Conservation (phyloP, 192 early-diverging fungal species). For the Mortierella claussenii region DNA sequence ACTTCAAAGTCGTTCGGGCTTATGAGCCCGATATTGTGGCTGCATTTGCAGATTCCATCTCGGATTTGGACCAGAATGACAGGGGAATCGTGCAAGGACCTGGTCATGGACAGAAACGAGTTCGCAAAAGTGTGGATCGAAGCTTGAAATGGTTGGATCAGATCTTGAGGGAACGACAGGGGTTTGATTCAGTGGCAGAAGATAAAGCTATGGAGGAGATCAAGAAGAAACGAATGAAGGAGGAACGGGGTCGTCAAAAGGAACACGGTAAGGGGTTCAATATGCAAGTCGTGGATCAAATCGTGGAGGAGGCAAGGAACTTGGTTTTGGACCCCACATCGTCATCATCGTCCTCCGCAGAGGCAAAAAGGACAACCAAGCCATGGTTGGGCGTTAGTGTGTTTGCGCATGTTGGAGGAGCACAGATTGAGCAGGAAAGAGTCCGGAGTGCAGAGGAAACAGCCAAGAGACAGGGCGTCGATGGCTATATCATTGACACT, state of each 20-base stretch:
- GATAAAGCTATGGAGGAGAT: constrained; percentile 29
- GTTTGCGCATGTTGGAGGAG: constrained; percentile 62
- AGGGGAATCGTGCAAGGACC: neutral
- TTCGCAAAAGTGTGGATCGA: constrained; percentile 59
- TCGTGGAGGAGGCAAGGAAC: neutral
- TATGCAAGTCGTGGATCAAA: neutral
- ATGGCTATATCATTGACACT: constrained; percentile 65
- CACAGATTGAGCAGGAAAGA: constrained; percentile 59
- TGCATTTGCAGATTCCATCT: constrained; percentile 54
- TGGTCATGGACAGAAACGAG: constrained; percentile 53
- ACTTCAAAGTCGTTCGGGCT: constrained; percentile 46
- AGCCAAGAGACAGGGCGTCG: constrained; percentile 56
- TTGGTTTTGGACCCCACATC: neutral
- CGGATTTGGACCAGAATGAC: constrained; percentile 34
- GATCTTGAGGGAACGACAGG: constrained; percentile 32
- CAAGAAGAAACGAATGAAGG: constrained; percentile 34
- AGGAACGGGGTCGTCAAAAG: neutral
- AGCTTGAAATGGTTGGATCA: constrained; percentile 63
- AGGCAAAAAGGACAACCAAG: neutral
- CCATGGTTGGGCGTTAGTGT: constrained; percentile 48
- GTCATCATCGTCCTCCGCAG: neutral
- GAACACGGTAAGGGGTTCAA: neutral
- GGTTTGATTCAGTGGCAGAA: constrained; percentile 20
- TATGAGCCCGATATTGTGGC: constrained; percentile 63
- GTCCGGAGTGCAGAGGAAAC: constrained; percentile 57